These are phyloP conservation scores for Kwoniella europaea DNA, from an alignment of 768 basidiomycete genomes.

Conservation along the genomic window DNA sequence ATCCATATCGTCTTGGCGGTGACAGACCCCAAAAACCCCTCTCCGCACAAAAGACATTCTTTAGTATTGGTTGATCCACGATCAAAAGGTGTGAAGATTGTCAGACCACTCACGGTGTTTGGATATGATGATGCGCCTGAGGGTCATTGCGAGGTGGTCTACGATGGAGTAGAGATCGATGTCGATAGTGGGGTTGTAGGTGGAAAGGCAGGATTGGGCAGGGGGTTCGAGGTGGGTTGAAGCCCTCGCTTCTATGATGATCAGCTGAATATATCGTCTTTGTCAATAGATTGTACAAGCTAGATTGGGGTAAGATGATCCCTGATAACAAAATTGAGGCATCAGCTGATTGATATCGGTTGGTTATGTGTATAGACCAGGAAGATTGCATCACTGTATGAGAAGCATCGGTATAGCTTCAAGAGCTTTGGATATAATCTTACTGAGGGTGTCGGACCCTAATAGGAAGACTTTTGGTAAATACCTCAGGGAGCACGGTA, in stretches of 20 bases:
- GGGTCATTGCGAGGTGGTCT: constrained; percentile 93
- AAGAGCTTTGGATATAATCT: constrained; percentile 80
- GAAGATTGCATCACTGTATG: constrained; percentile 98
- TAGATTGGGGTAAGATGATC: constrained; percentile 37
- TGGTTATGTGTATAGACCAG: constrained; percentile 75
- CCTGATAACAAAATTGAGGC: neutral
- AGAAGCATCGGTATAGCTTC: constrained; percentile 89
- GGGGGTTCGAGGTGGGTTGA: constrained; percentile 78
- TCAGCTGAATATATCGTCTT: neutral
- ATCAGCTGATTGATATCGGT: neutral
- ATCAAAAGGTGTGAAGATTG: constrained; percentile 80
- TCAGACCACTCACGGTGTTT: constrained; percentile 92
- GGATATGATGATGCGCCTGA: constrained; percentile 96
- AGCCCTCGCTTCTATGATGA: neutral
- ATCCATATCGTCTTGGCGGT: constrained; percentile 85
- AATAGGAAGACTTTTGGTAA: constrained; percentile 92
- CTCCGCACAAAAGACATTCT: constrained; percentile 81
- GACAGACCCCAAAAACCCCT: constrained; percentile 81
- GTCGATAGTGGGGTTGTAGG: constrained; percentile 71
- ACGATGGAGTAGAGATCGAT: constrained; percentile 91
- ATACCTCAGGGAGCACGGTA: constrained; percentile 86
- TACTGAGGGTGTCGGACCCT: constrained; percentile 91
- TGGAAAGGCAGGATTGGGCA: constrained; percentile 77
- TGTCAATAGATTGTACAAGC: constrained; percentile 43
- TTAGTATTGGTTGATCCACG: constrained; percentile 93